phyloP scores from a whole-genome alignment of 148 eudicot genomes.

The Chenopodium quinoa region DNA sequence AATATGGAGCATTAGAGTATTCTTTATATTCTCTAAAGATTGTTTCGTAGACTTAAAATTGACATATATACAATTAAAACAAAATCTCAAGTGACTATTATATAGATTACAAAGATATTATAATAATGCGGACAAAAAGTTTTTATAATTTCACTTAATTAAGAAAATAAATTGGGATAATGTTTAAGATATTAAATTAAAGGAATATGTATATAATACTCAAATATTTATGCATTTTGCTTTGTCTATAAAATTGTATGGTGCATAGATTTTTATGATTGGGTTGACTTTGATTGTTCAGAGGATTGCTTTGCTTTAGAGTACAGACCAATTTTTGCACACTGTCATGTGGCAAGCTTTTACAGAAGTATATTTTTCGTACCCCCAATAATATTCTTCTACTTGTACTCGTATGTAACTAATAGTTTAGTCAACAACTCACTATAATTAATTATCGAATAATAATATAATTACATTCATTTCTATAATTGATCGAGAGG shows the following conservation, averaged over 20 bases:
- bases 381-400: not conserved
- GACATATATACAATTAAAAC: too few species aligned
- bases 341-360: not conserved
- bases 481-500: not conserved
- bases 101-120: too few species aligned
- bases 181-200: too few species aligned
- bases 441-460: not conserved
- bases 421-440: not conserved
- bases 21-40: too few species aligned
- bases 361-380: not conserved
- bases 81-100: too few species aligned
- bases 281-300: constrained; percentile 4
- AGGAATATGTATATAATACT: too few species aligned
- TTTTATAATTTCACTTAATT: too few species aligned
- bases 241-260: not conserved
- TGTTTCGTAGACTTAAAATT: too few species aligned
- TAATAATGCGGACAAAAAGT: too few species aligned
- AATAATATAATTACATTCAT: not conserved
- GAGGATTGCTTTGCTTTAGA: not conserved
- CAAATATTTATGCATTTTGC: not conserved
- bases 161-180: too few species aligned
- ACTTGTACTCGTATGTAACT: too few species aligned
- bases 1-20: too few species aligned
- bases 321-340: not conserved
- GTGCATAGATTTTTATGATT: not conserved